phyloP scores from a whole-genome alignment of 2,329 filamentous ascomycete species.

The Fusarium albosuccineum region DNA sequence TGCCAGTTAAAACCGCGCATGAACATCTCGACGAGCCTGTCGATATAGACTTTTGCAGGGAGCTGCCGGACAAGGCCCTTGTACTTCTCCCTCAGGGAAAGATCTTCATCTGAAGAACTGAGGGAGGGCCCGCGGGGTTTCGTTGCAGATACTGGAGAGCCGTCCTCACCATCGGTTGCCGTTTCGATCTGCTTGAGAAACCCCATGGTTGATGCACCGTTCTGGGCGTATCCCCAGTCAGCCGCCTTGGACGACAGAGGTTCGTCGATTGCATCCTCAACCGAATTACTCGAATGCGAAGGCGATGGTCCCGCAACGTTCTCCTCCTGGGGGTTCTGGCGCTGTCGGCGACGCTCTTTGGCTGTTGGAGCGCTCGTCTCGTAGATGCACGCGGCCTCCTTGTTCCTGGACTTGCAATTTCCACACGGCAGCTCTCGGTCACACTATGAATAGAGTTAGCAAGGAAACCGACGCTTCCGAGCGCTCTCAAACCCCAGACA shows the following conservation, averaged over 20 bases:
- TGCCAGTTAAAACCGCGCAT: conserved; percentile 71
- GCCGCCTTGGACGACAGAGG: conserved; percentile 59
- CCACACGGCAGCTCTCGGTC: conserved; percentile 71
- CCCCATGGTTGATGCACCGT: conserved; percentile 65
- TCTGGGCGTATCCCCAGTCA: conserved; percentile 68
- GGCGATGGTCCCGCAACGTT: conserved; percentile 6
- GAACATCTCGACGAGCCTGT: conserved; percentile 67
- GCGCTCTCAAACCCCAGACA: too few relatives aligned
- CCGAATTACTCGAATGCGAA: conserved; percentile 1
- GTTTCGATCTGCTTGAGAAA: conserved; percentile 68
- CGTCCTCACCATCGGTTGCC: conserved; percentile 49
- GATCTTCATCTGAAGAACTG: conserved; percentile 43
- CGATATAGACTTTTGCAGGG: conserved; percentile 66
- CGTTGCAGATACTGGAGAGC: background rate
- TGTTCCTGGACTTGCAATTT: conserved; percentile 70
- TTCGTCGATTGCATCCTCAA: conserved; percentile 38
- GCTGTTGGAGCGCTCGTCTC: conserved; percentile 63
- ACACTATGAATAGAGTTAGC: conserved; percentile 57
- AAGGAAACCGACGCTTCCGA: background rate
- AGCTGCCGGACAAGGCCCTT: conserved; percentile 69
- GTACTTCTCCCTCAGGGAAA: conserved; percentile 67
- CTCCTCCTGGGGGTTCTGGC: conserved; percentile 8
- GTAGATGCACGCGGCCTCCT: conserved; percentile 68
- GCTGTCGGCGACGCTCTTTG: conserved; percentile 41
- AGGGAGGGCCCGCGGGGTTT: background rate